Evolutionary conservation across 108 stramenopile genomes (phyloP).

Genomic region (Nitzschia sp.): DNA sequence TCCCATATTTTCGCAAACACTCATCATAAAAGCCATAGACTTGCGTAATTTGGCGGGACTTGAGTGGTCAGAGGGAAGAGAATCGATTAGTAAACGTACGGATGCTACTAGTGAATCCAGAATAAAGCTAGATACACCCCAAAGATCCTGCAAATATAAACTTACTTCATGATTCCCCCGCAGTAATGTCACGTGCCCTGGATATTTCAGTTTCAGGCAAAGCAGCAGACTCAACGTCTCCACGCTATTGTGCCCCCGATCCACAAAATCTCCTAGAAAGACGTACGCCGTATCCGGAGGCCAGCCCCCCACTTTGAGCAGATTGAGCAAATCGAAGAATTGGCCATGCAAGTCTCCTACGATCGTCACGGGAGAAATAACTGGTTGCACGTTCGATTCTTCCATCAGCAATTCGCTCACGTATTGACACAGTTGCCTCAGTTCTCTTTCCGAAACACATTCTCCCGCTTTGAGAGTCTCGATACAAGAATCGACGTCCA

Average conservation of each 20-base stretch:
- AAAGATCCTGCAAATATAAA: slow-evolving; percentile 7
- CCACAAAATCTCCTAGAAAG: slow-evolving; percentile 94
- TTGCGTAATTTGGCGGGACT: slow-evolving; percentile 96
- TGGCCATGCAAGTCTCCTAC: slow-evolving; percentile 97
- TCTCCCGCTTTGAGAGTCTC: slow-evolving; percentile 78
- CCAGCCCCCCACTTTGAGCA: slow-evolving; percentile 78
- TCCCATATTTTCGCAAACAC: slow-evolving; percentile 98
- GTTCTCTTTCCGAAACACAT: slow-evolving; percentile 67
- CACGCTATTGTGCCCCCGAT: slow-evolving; percentile 93
- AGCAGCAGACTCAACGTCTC: slow-evolving; percentile 86
- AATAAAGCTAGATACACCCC: too few relatives aligned
- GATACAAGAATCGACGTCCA: slow-evolving; percentile 84
- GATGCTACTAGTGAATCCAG: not conserved
- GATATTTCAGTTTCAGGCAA: slow-evolving; percentile 86
- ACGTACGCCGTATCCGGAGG: slow-evolving; percentile 84
- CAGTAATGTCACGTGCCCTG: slow-evolving; percentile 84
- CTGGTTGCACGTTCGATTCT: slow-evolving; percentile 88
- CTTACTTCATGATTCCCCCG: slow-evolving; percentile 93
- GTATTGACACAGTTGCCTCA: slow-evolving; percentile 55
- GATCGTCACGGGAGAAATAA: slow-evolving; percentile 81
- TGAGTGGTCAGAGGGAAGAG: not conserved
- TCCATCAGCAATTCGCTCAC: slow-evolving; percentile 79
- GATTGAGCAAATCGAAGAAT: slow-evolving; percentile 89
- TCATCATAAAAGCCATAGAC: slow-evolving; percentile 99
- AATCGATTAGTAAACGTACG: not conserved